Conservation (phyloP, 495 filamentous ascomycete species). For the Daldinia concentrica region DNA sequence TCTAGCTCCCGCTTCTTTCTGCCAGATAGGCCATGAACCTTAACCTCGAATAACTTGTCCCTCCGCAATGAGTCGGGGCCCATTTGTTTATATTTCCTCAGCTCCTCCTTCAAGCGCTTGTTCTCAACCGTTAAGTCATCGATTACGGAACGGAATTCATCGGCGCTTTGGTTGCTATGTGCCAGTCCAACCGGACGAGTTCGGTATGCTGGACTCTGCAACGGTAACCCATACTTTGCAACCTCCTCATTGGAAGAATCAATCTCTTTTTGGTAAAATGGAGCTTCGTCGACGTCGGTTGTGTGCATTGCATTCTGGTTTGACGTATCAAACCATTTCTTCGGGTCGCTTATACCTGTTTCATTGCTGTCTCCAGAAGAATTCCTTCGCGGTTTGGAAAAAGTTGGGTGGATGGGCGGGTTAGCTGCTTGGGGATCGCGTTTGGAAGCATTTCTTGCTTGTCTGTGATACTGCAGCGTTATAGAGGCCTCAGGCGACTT, state of each 20-base stretch:
- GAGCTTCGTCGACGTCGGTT: constrained; percentile 59
- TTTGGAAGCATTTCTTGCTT: constrained; percentile 49
- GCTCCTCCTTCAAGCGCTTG: constrained; percentile 72
- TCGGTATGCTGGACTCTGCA: constrained; percentile 36
- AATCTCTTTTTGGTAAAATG: constrained; percentile 61
- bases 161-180: constrained; percentile 45
- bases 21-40: constrained; percentile 71
- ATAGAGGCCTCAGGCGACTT: constrained; percentile 52
- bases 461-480: constrained; percentile 52
- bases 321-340: constrained; percentile 58
- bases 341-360: constrained; percentile 52
- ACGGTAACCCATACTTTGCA: constrained; percentile 21
- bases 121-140: constrained; percentile 78
- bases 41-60: constrained; percentile 81
- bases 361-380: constrained; percentile 56
- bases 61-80: constrained; percentile 65
- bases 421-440: constrained; percentile 13
- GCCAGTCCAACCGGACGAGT: constrained; percentile 44
- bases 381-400: constrained; percentile 43
- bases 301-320: constrained; percentile 52
- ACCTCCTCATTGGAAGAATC: constrained; percentile 55
- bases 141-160: constrained; percentile 58
- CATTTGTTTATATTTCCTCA: constrained; percentile 72
- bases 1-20: constrained; percentile 78
- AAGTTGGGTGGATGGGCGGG: constrained; percentile 1